Conservation (phyloP, 352 stramenopile genomes). For the Phytophthora aleatoria region DNA sequence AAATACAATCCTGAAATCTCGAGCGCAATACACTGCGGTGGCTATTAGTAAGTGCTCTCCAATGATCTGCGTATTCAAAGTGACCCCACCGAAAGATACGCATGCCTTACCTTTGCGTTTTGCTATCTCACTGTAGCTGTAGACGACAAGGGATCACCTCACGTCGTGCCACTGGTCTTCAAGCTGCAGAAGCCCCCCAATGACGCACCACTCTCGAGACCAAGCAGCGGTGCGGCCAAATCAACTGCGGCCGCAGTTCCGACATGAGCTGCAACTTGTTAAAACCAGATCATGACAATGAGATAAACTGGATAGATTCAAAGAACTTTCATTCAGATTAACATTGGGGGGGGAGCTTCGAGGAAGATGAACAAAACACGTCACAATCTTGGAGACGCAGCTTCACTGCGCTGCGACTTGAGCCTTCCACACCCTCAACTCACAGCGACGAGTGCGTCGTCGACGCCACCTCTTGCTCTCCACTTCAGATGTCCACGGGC, state of each 20-base stretch:
- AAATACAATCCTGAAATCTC: slow-evolving; percentile 48
- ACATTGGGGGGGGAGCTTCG: slow-evolving; percentile 16
- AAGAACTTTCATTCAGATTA: slow-evolving; percentile 33
- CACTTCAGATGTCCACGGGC: slow-evolving; percentile 83
- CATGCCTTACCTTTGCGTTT: slow-evolving; percentile 1
- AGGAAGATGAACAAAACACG: slow-evolving; percentile 26
- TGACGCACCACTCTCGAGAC: slow-evolving; percentile 8
- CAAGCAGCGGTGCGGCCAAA: slow-evolving; percentile 23
- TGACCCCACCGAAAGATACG: background rate
- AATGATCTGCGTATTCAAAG: background rate
- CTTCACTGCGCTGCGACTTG: background rate
- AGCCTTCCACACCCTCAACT: slow-evolving; percentile 12
- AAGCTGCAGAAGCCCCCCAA: slow-evolving; percentile 28
- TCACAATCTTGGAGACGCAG: slow-evolving; percentile 21
- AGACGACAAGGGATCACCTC: slow-evolving; percentile 42
- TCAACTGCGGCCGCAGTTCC: slow-evolving; percentile 7
- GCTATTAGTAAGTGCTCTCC: slow-evolving; percentile 50
- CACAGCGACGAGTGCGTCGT: slow-evolving; percentile 26
- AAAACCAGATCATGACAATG: background rate
- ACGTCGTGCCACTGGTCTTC: slow-evolving; percentile 45
- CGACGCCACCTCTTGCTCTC: slow-evolving; percentile 25
- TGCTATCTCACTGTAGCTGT: slow-evolving; percentile 20
- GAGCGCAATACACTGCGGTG: slow-evolving; percentile 55
- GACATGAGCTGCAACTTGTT: slow-evolving; percentile 8
- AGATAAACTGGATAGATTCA: slow-evolving; percentile 8